Base-by-base conservation (phyloP, 148 eudicot genomes). In the Rhododendron molle region DNA sequence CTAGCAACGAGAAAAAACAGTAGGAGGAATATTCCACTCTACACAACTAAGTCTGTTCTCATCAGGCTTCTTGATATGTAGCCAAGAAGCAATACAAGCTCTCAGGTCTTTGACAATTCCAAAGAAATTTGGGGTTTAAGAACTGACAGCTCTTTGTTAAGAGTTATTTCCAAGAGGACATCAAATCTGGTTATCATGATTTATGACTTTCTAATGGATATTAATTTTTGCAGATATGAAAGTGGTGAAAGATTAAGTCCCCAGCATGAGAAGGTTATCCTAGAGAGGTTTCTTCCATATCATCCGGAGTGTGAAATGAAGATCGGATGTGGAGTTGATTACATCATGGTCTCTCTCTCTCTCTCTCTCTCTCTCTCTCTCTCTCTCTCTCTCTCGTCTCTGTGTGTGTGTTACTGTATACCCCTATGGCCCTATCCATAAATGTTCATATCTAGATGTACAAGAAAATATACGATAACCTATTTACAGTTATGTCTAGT, bases 301-400 rank as follows among this genome's bases (percentile, higher is more conserved):
- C 99, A 96, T 92, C 99, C 99, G 3, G 97, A 93, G 81, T 92
- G 83, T 69, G 95, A 92, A 71, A 89, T 92, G 92, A 96, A 96
- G 92, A 92, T 96, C 40, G 98, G 99, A n/a, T 88, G 92, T 76
- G 99, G 99, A 85, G 89, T 96, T 62, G 96, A 93, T 88, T 92
- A 94, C 90, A 90, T 96, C 85, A 96, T 97, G 83, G 99, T 96
- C 87, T 90, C 56, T 86, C 88, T 86, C 89, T 83, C 88, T 86
- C 81, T 83, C 86, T 69, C 89, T 72, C 65, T 78, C 58, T 78
- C 76, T 67, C 81, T 82, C 38, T n/a, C 81, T 76, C 34, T 84
- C 47, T 84, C 46, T 83, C 62, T 54, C 7, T 62, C 20, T n/a
- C n/a, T n/a, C n/a, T n/a, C 47, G 7, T 78, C 0, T n/a, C n/a